These are phyloP conservation scores for Angophora floribunda DNA, from an alignment of 345 rosid genomes.

Conservation along the genomic window DNA sequence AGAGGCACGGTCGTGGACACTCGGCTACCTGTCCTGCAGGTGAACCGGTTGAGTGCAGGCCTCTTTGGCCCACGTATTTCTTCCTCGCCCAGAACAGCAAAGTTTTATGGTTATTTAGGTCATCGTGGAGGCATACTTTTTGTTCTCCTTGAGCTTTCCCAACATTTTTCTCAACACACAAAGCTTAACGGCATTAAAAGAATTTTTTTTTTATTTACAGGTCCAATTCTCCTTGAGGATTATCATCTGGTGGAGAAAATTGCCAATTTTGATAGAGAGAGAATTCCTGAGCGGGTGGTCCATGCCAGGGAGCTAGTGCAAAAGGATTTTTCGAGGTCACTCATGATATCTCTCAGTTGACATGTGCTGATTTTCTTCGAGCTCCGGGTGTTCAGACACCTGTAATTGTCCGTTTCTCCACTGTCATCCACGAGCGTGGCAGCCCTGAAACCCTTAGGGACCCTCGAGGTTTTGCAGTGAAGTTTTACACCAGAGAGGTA, in stretches of 20 bases:
- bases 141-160: neutral
- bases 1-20: neutral
- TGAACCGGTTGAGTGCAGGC: neutral
- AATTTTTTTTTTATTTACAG: slow-evolving; percentile 13
- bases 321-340: slow-evolving; percentile 98
- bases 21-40: neutral
- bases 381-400: slow-evolving; percentile 93
- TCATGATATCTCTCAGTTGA: slow-evolving; percentile 65
- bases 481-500: slow-evolving; percentile 98
- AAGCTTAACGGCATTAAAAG: neutral
- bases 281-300: slow-evolving; percentile 97
- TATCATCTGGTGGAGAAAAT: slow-evolving; percentile 89
- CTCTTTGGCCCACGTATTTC: neutral
- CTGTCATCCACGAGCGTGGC: slow-evolving; percentile 96
- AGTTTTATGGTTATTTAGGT: neutral
- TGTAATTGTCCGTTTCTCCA: slow-evolving; percentile 94
- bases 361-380: slow-evolving; percentile 94
- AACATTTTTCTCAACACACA: neutral
- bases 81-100: neutral
- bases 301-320: slow-evolving; percentile 98
- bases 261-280: slow-evolving; percentile 86
- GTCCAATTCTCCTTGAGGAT: slow-evolving; percentile 94
- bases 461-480: slow-evolving; percentile 96
- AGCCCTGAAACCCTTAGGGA: slow-evolving; percentile 96
- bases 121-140: too few species aligned